phyloP scores from a whole-genome alignment of 805 yeast genomes.

The Saccharomyces paradoxus region DNA sequence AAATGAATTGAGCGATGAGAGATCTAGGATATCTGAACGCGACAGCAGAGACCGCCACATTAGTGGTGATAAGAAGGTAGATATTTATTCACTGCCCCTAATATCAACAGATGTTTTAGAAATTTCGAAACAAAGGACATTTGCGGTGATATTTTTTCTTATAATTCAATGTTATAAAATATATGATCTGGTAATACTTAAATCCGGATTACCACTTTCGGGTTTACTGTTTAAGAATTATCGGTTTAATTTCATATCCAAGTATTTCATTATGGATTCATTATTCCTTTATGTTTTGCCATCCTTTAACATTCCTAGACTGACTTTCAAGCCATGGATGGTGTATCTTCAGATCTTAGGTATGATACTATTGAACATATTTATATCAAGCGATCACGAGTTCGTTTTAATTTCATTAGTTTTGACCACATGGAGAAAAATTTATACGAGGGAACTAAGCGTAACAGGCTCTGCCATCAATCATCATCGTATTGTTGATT shows the following conservation, averaged over 20 bases:
- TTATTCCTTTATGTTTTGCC: constrained; percentile 64
- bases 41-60: neutral
- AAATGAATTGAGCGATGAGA: neutral
- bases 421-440: constrained; percentile 38
- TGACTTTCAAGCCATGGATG: constrained; percentile 53
- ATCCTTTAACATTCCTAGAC: constrained; percentile 63
- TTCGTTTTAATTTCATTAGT: constrained; percentile 38
- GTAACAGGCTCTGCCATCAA: constrained; percentile 41
- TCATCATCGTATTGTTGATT: constrained; percentile 18
- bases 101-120: constrained; percentile 64
- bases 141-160: constrained; percentile 56
- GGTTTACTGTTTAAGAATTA: constrained; percentile 36
- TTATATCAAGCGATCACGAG: constrained; percentile 44
- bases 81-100: constrained; percentile 29
- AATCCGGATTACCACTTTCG: constrained; percentile 34
- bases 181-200: constrained; percentile 57
- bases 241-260: constrained; percentile 53
- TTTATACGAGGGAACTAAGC: constrained; percentile 43
- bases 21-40: neutral
- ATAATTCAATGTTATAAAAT: constrained; percentile 82
- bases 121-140: constrained; percentile 65
- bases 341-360: constrained; percentile 42
- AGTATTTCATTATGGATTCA: constrained; percentile 69
- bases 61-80: neutral
- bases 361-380: constrained; percentile 43